Evolutionary conservation across 805 yeast genomes (phyloP), one percentile per base, ranked within the genome.

Genomic region (Nakazawaea anatomiae): DNA sequence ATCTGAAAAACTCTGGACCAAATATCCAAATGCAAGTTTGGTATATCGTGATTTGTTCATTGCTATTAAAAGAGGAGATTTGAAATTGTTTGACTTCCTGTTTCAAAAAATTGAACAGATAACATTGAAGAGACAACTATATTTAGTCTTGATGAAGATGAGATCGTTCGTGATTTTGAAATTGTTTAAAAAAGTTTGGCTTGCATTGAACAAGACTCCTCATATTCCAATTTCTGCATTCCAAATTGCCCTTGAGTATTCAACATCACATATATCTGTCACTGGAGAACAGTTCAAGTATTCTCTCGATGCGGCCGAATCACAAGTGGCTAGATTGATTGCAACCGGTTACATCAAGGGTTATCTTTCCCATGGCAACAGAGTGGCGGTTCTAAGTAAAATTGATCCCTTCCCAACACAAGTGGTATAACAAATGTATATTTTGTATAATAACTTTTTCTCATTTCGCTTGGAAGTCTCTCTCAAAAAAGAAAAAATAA

Each of bases 381-480:
- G 79, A 40, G 85, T 87, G 47, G 70, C 88, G 18, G 96, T 90
- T 8, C 66, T 89, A 50, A 83, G 94, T 62, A 88, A 85, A 64
- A 77, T 72, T 14, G 80, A 79, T 29, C 83, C 96, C 2, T 89
- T 89, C 62, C 95, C 94, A 2, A 59, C 56, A 34, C 65, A 63
- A 39, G 66, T 45, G 5, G 41, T 44, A 25, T 39, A 46, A 28
- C 11, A n/a, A 25, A 18, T 18, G 25, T 18, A 18, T 18, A 18
- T 18, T 18, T 18, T 18, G 25, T 18, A 18, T 18, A 18, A 18
- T 18, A 18, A 18, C 25, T 18, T 18, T 18, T 18, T 18, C 25
- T 18, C 25, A 18, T 18, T 18, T 18, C 25, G 25, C 25, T 18
- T 18, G 25, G 25, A 18, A 3, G n/a, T n/a, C n/a, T n/a, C n/a